Evolutionary conservation across 768 basidiomycete genomes (phyloP).

Genomic region (Termitomyces eurrhizus): DNA sequence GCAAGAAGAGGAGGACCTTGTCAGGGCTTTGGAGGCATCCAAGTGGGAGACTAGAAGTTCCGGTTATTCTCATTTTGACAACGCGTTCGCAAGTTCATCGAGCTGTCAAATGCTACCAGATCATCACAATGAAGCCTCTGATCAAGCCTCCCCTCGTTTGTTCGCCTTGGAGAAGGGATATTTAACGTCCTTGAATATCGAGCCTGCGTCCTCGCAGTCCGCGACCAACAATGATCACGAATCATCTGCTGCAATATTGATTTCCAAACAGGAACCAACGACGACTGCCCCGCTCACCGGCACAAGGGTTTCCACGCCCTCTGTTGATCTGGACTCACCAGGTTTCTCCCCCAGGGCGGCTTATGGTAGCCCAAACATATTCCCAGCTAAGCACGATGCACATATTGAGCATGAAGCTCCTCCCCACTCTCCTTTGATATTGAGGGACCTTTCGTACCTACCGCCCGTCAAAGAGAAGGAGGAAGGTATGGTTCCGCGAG

Average conservation of each 20-base stretch:
- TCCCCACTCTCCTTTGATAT: background rate
- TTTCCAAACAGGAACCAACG: background rate
- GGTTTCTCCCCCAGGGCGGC: background rate
- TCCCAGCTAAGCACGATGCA: background rate
- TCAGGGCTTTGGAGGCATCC: conserved; percentile 58
- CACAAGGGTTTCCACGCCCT: background rate
- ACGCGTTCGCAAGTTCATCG: conserved; percentile 21
- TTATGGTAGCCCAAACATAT: background rate
- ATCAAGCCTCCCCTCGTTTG: conserved; percentile 18
- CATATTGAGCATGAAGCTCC: background rate
- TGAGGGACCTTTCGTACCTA: background rate
- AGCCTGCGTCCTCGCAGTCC: background rate
- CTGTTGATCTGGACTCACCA: background rate
- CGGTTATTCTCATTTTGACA: background rate
- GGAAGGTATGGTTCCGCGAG: background rate
- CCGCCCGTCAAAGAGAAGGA: background rate
- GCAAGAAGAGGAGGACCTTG: conserved; percentile 66
- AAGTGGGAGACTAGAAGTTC: conserved; percentile 15
- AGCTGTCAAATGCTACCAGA: background rate
- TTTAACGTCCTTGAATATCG: background rate
- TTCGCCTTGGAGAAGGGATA: background rate
- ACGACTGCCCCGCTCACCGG: background rate
- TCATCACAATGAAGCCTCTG: background rate
- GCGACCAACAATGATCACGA: background rate
- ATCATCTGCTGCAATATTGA: background rate